Conservation (phyloP, 371 early-diverging fungal species). For the Syncephalastrum contaminatum region DNA sequence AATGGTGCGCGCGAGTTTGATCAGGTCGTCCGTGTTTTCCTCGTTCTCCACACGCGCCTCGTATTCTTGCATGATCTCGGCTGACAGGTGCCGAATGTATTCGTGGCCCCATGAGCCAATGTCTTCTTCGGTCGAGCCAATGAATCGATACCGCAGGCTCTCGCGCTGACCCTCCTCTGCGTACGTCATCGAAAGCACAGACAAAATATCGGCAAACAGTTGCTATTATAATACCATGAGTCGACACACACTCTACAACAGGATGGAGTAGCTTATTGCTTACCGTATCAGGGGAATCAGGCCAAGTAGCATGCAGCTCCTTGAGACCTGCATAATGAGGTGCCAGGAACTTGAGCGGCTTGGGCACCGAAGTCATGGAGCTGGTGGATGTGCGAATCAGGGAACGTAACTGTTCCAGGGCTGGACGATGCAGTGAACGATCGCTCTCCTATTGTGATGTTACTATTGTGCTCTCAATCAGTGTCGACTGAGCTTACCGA, state of each 20-base stretch:
- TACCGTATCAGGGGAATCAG: constrained; percentile 75
- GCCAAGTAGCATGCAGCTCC: constrained; percentile 74
- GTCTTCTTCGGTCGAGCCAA: constrained; percentile 76
- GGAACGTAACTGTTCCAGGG: constrained; percentile 85
- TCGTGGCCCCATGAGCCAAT: constrained; percentile 98
- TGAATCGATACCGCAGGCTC: constrained; percentile 80
- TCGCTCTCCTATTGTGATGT: constrained; percentile 78
- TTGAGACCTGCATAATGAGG: constrained; percentile 79
- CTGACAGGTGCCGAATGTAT: constrained; percentile 94
- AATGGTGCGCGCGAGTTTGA: constrained; percentile 76
- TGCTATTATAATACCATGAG: constrained; percentile 32
- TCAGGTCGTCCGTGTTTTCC: constrained; percentile 61
- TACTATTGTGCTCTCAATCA: no score
- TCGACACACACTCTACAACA: background rate
- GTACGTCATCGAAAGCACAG: constrained; percentile 95
- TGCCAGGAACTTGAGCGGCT: constrained; percentile 94
- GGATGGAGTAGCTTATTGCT: no score
- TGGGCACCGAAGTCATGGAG: constrained; percentile 98
- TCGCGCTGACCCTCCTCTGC: constrained; percentile 83
- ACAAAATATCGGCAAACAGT: constrained; percentile 92
- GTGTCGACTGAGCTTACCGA: constrained; percentile 49
- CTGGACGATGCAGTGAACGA: constrained; percentile 73
- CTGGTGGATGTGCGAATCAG: constrained; percentile 91
- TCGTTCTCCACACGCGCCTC: constrained; percentile 59
- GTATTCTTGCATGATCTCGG: constrained; percentile 90